Base-by-base conservation (phyloP, 306 rosid genomes). In the Malus asiatica region DNA sequence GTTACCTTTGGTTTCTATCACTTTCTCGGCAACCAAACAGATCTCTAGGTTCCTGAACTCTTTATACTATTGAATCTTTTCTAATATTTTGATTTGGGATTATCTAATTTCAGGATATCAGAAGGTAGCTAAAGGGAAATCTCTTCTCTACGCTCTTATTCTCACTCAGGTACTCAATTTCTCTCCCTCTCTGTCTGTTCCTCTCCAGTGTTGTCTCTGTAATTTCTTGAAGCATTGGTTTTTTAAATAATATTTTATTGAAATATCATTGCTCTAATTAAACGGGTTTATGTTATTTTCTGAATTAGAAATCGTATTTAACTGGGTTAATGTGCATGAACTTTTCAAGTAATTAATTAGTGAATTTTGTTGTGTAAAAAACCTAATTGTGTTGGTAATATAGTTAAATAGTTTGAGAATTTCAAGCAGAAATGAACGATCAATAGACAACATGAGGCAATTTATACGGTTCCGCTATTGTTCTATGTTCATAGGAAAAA, bases 81-180 rank as follows among this genome's bases (percentile, higher is more conserved):
- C 32, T 42, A 25, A 11, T 32, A 20, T 57, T 46, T 46, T 40
- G 32, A 23, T 70, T 8, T 25, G 45, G 42, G 18, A 13, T 27
- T 22, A 25, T 79, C 33, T 58, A 32, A 78, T 77, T 82, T 57
- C 72, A 94, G 95, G 97, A 79, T 94, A 91, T 85, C 97, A 90
- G 74, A 82, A 73, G 83, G 97, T 91, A 67, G 98, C 97, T 67
- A 72, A 86, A 82, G 97, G 91, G 59, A 91, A 87, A 77, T 83
- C 88, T 42, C 84, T 80, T 27, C 90, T 93, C 70, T 68, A 76
- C 44, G 12, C 72, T 15, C 86, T 87, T 66, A 78, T 90, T 72
- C 23, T 79, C 27, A 30, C 69, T 73, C 96, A 90, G 97, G 98
- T 93, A 78, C 68, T 30, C 62, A 29, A 8, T 46, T 4, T 70